These are phyloP conservation scores for Aspergillus coremiiformis DNA, from an alignment of 495 filamentous ascomycete genomes.

Conservation along the genomic window DNA sequence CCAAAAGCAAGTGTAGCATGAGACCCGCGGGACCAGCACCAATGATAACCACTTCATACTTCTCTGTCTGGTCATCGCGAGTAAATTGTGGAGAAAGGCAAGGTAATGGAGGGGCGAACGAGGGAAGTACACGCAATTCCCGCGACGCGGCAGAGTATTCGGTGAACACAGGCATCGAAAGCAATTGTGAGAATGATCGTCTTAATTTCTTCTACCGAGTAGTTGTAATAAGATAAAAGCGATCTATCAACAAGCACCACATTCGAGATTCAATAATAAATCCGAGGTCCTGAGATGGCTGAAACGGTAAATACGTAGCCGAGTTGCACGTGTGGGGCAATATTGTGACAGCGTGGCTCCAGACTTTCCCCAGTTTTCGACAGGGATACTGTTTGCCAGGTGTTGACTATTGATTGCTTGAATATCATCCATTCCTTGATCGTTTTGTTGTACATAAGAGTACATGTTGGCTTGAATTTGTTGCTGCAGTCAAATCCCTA, in stretches of 20 bases:
- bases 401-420: slow-evolving; percentile 8
- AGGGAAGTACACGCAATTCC: slow-evolving; percentile 35
- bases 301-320: no score
- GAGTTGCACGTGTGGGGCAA: no score
- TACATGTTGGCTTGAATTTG: no score
- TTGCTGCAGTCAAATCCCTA: neutral
- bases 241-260: no score
- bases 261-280: no score
- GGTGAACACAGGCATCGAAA: slow-evolving; percentile 41
- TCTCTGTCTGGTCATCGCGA: slow-evolving; percentile 11
- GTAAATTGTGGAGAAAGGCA: slow-evolving; percentile 23
- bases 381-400: neutral
- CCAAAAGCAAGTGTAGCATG: slow-evolving; percentile 39
- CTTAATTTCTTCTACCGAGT: neutral
- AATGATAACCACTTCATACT: slow-evolving; percentile 39
- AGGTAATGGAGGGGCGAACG: slow-evolving; percentile 36
- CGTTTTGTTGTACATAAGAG: neutral
- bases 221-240: neutral
- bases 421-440: slow-evolving; percentile 7
- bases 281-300: no score
- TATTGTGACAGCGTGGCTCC: no score
- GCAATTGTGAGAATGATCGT: neutral
- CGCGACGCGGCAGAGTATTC: slow-evolving; percentile 33
- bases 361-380: neutral
- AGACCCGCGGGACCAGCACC: slow-evolving; percentile 45